These are phyloP conservation scores for Amanita thiersii DNA, from an alignment of 768 basidiomycete species.

Conservation along the genomic window DNA sequence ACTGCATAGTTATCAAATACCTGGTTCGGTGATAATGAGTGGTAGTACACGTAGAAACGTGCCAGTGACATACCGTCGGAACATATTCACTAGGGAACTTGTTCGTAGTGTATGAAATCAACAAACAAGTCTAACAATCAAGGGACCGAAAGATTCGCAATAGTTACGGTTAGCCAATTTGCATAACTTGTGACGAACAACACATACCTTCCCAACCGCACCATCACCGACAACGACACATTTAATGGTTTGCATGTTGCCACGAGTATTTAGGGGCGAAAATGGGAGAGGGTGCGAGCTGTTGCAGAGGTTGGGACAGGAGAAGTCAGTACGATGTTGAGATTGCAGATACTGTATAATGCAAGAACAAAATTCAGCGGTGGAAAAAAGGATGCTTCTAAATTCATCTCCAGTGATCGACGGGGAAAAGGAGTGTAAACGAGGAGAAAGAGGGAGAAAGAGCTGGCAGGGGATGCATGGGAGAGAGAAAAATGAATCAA, in stretches of 20 bases:
- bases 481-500: background rate
- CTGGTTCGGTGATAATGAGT: constrained; percentile 28
- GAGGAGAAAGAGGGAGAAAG: background rate
- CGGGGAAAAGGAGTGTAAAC: background rate
- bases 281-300: constrained; percentile 9
- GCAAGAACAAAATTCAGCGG: background rate
- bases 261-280: constrained; percentile 14
- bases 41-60: constrained; percentile 15
- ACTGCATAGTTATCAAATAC: constrained; percentile 98
- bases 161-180: background rate
- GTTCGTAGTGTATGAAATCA: constrained; percentile 97
- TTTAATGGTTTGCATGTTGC: constrained; percentile 91
- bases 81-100: constrained; percentile 99
- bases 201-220: constrained; percentile 92
- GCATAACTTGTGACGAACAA: constrained; percentile 5
- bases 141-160: constrained; percentile 3
- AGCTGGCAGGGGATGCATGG: background rate
- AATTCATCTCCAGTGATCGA: background rate
- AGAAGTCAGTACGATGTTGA: constrained; percentile 13
- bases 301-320: constrained; percentile 4
- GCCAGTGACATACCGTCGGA: constrained; percentile 67
- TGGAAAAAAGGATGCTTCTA: background rate
- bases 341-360: background rate
- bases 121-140: constrained; percentile 76
- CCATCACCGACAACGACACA: constrained; percentile 97